Evolutionary conservation across 768 basidiomycete species (phyloP).

Genomic region (Boletus insuetus): DNA sequence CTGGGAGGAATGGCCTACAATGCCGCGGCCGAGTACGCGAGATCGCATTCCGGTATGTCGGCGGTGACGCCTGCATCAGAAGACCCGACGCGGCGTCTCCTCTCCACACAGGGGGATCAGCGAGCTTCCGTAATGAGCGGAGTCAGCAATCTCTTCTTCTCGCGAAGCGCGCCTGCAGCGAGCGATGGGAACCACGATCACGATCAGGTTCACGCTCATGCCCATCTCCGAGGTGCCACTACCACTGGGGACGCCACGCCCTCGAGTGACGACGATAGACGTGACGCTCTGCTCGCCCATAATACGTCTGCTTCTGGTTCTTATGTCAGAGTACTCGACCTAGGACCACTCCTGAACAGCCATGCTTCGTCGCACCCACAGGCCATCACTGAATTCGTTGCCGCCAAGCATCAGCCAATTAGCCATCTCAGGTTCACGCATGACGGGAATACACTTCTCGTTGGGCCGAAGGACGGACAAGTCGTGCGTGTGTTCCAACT

Average conservation of each 20-base stretch:
- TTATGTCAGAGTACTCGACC: conserved; percentile 55
- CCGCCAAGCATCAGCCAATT: conserved; percentile 45
- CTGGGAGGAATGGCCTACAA: conserved; percentile 59
- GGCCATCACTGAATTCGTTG: conserved; percentile 32
- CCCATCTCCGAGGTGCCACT: conserved; percentile 23
- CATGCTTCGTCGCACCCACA: conserved; percentile 12
- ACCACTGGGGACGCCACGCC: conserved; percentile 10
- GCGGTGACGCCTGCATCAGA: conserved; percentile 7
- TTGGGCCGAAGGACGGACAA: conserved; percentile 54
- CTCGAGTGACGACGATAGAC: conserved; percentile 12
- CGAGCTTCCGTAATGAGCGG: conserved; percentile 25
- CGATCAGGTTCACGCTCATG: conserved; percentile 3
- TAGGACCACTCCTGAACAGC: conserved; percentile 33
- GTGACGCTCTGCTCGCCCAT: conserved; percentile 2
- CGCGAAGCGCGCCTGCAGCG: conserved; percentile 57
- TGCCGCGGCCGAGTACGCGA: conserved; percentile 44
- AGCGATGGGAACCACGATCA: conserved; percentile 16
- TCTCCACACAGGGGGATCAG: conserved; percentile 20
- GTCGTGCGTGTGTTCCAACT: conserved; percentile 47
- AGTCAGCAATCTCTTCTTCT: conserved; percentile 47
- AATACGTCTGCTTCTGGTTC: conserved; percentile 30
- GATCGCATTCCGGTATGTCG: conserved; percentile 11
- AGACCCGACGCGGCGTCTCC: conserved; percentile 15
- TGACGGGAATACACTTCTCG: conserved; percentile 5
- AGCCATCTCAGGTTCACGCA: conserved; percentile 46